These are phyloP conservation scores for Gamarada debralockiae DNA, from an alignment of 495 filamentous ascomycete genomes.

Conservation along the genomic window DNA sequence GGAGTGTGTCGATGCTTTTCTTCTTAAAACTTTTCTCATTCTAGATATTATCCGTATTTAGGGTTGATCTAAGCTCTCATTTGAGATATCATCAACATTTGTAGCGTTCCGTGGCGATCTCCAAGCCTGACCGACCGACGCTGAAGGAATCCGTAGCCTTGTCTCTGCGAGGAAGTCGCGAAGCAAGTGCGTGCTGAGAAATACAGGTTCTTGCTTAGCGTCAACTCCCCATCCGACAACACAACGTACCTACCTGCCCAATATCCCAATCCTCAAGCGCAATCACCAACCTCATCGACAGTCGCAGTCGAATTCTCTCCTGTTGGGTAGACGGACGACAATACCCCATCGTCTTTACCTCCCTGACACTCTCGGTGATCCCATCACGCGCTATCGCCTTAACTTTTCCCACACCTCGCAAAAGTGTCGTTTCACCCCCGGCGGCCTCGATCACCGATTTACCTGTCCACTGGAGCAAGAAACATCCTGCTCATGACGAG, in stretches of 20 bases:
- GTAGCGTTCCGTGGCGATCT: no score
- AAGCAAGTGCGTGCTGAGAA: conserved; percentile 8
- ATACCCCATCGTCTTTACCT: not conserved
- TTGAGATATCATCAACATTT: no score
- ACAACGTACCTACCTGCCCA: not conserved
- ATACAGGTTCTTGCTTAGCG: not conserved
- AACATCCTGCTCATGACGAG: not conserved
- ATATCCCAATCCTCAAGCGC: not conserved
- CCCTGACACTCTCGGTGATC: conserved; percentile 11
- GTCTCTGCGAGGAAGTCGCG: conserved; percentile 5
- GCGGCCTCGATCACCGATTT: conserved; percentile 18
- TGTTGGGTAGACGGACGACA: conserved; percentile 4
- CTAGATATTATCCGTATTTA: no score
- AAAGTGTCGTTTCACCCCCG: conserved; percentile 16
- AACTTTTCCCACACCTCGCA: conserved; percentile 11
- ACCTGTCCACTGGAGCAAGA: conserved; percentile 4
- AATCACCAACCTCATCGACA: conserved; percentile 5
- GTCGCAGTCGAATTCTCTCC: conserved; percentile 11
- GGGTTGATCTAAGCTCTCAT: no score
- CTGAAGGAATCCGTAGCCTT: not conserved
- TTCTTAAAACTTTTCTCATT: no score
- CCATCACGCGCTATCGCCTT: conserved; percentile 24
- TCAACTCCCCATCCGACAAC: conserved; percentile 4
- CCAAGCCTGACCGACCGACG: no score
- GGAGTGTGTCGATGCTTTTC: no score